Conservation (phyloP, 345 rosid species). For the Anastatica hierochuntica region DNA sequence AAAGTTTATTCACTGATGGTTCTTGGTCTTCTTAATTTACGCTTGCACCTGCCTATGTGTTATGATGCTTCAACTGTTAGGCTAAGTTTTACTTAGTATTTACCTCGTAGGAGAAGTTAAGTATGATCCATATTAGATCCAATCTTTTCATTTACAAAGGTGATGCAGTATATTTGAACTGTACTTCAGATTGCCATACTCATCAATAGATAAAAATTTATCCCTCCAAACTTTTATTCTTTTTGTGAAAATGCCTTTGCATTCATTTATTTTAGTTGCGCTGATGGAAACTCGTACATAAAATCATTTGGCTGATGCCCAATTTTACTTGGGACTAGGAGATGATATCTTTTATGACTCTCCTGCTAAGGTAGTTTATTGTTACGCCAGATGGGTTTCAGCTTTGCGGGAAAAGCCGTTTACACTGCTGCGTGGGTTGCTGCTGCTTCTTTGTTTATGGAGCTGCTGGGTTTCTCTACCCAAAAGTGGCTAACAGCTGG, state of each 20-base stretch:
- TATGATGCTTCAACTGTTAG: slow-evolving; percentile 1
- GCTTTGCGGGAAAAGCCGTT: slow-evolving; percentile 88
- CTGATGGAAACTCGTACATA: neutral
- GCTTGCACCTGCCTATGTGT: no score
- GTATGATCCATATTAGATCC: no score
- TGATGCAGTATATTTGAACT: no score
- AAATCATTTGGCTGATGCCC: neutral
- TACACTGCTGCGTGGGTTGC: slow-evolving; percentile 89
- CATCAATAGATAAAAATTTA: no score
- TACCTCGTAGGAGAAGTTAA: neutral
- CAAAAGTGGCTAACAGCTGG: slow-evolving; percentile 97
- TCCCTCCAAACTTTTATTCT: no score
- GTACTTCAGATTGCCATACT: no score
- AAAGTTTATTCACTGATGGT: neutral
- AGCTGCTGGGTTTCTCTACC: slow-evolving; percentile 86
- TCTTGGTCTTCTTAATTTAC: neutral
- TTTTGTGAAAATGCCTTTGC: no score
- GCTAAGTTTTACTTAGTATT: neutral
- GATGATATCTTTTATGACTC: neutral
- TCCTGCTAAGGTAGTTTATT: neutral
- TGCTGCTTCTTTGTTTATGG: slow-evolving; percentile 86
- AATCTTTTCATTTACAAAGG: no score
- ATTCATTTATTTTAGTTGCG: neutral
- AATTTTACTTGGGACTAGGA: neutral
- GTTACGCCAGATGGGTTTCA: slow-evolving; percentile 71